Base-by-base conservation (phyloP, 108 stramenopile genomes). In the Pelagomonas calceolata region DNA sequence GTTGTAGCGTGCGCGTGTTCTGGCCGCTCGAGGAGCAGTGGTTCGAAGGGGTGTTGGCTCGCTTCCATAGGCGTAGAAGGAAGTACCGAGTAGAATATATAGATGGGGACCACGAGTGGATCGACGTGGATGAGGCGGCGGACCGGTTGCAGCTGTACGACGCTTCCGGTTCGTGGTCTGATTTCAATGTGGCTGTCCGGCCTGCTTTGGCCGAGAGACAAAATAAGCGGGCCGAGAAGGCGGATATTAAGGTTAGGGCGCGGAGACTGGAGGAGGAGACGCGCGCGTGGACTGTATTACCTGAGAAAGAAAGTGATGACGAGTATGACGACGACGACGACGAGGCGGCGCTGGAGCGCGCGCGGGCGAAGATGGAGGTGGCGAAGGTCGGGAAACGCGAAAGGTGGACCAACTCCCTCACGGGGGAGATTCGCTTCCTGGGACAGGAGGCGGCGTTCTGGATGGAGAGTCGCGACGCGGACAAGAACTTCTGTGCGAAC, bases 101-200 rank as follows among this genome's bases (percentile, higher is more conserved):
- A 67, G 72, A 76, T 64, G 82, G 82, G n/a, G 82, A 79, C 64
- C 82, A 79, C 37, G 81, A 84, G 66, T 84, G 82, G 82, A 43
- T 84, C 32, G 51, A 77, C 44, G 43, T 81, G 0, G 79, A 70
- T 0, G 65, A 34, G 9, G 76, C 82, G 31, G 34, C 67, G 37
- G 80, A 81, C 18, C 66, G 79, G 16, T 26, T 76, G 18, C 77
- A 78, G 66, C 30, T 78, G 29, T 64, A 26, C 51, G 51, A 60
- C 51, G 51, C 10, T 32, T 4, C 0, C 65, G 65, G 9, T 10
- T 31, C 5, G 32, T 65, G 65, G 65, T 31, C 33, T 31, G 65
- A 65, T 10, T 0, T 32, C 14, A 3, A 65, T 17, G 3, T 9
- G 21, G 51, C 51, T 17, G 21, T 17, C 21, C 51, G 51, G 21